Conservation (phyloP, 2,329 filamentous ascomycete species). For the Pseudogymnoascus destructans region DNA sequence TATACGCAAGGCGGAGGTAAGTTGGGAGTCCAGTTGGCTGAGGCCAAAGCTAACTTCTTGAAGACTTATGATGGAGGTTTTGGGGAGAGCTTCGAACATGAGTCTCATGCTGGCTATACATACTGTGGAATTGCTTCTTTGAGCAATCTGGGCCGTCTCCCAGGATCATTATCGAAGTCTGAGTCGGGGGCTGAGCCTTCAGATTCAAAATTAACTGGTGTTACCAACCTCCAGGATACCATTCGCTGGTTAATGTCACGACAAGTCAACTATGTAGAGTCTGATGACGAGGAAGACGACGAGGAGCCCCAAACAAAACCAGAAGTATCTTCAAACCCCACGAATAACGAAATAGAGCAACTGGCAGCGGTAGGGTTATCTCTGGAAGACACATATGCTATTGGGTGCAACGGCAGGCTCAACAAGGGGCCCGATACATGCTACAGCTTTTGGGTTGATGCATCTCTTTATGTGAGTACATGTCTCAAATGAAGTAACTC, state of each 20-base stretch:
- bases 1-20: constrained; percentile 51
- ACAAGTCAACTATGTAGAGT: constrained; percentile 47
- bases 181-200: constrained; percentile 9
- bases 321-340: constrained; percentile 27
- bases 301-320: constrained; percentile 28
- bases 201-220: constrained; percentile 23
- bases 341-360: not conserved
- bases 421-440: constrained; percentile 94
- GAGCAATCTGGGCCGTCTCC: constrained; percentile 43
- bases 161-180: constrained; percentile 12
- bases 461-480: constrained; percentile 38
- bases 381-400: constrained; percentile 27
- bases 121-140: constrained; percentile 77
- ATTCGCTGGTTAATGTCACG: constrained; percentile 48
- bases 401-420: constrained; percentile 78
- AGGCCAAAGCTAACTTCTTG: not conserved
- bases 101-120: constrained; percentile 56
- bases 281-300: constrained; percentile 31
- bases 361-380: constrained; percentile 10
- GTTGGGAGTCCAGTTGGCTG: constrained; percentile 11
- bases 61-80: constrained; percentile 26
- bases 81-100: constrained; percentile 25
- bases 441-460: constrained; percentile 86
- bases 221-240: constrained; percentile 26
- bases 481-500: constrained; percentile 19